Percentiles rank a stretch among this genome's conserved stretches.
These are phyloP conservation scores for Thielaviopsis euricoi DNA, from an alignment of 2,329 filamentous ascomycete genomes.

Conservation along the genomic window DNA sequence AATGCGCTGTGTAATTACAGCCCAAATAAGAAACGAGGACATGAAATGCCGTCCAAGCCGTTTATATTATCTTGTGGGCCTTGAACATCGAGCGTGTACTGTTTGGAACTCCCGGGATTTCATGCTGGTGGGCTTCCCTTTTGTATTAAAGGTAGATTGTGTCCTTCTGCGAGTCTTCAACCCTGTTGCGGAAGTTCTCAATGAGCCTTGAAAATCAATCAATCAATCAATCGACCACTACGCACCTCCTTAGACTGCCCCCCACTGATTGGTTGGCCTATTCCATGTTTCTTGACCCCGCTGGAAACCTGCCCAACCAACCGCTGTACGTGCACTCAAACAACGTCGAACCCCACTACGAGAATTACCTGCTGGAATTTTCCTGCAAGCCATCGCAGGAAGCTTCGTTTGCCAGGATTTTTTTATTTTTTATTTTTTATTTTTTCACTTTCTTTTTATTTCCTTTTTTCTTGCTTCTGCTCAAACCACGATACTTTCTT, in stretches of 20 bases:
- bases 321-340: background rate
- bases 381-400: background rate
- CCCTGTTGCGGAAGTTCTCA: background rate
- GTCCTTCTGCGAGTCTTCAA: too few species aligned
- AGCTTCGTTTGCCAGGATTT: too few species aligned
- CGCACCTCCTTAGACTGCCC: background rate
- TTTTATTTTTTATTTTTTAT: background rate
- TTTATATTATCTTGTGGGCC: too few species aligned
- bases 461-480: background rate
- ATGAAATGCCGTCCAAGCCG: too few species aligned
- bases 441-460: slow-evolving; percentile 2
- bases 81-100: too few species aligned
- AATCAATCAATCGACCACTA: too few species aligned
- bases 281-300: background rate
- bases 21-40: background rate
- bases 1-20: background rate
- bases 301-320: background rate
- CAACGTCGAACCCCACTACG: background rate
- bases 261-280: background rate
- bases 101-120: too few species aligned
- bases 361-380: background rate
- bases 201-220: background rate
- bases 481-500: background rate
- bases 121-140: too few species aligned
- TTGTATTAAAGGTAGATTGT: too few species aligned